Percentiles rank a stretch among this genome's conserved stretches.
Evolutionary conservation across 2,329 filamentous ascomycete genomes (phyloP).

Genomic region (Colletotrichum noveboracense): DNA sequence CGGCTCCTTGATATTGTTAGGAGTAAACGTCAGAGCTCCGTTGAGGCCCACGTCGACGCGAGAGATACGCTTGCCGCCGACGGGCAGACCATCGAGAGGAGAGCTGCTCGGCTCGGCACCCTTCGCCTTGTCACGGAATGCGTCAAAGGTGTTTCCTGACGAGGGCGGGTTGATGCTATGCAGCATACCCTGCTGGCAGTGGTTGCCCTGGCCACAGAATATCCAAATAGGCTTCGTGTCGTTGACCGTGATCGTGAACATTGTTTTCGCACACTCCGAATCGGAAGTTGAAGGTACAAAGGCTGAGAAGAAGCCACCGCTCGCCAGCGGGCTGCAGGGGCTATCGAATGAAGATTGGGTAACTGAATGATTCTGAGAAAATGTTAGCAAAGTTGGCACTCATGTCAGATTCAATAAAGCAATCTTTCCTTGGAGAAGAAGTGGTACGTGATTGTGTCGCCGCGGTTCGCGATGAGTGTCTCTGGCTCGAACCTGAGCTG

Average conservation of each 20-base stretch:
- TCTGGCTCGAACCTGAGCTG: conserved; percentile 43
- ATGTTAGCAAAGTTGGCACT: background rate
- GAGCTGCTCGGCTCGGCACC: conserved; percentile 33
- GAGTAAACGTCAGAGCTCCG: conserved; percentile 34
- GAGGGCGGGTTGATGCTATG: conserved; percentile 40
- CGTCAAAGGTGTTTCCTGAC: conserved; percentile 39
- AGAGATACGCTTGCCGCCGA: conserved; percentile 36
- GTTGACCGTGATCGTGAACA: conserved; percentile 50
- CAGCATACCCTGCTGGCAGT: conserved; percentile 51
- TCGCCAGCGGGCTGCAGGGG: conserved; percentile 39
- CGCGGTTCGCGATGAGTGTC: conserved; percentile 34
- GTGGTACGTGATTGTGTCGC: conserved; percentile 45
- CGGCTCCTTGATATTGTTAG: conserved; percentile 37
- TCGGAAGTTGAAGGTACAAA: conserved; percentile 40
- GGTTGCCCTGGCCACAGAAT: conserved; percentile 50
- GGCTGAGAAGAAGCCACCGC: conserved; percentile 45
- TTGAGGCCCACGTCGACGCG: conserved; percentile 37
- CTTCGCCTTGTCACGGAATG: conserved; percentile 34
- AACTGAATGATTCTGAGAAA: conserved; percentile 42
- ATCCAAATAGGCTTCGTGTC: conserved; percentile 53
- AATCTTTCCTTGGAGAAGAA: conserved; percentile 40
- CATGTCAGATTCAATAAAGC: background rate
- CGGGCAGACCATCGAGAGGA: conserved; percentile 31
- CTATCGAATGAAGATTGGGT: conserved; percentile 43
- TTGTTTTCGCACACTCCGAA: conserved; percentile 32